Percentiles rank a stretch among this genome's conserved stretches.
Evolutionary conservation across 2,329 filamentous ascomycete genomes (phyloP).

Genomic region (Phoma sp.): DNA sequence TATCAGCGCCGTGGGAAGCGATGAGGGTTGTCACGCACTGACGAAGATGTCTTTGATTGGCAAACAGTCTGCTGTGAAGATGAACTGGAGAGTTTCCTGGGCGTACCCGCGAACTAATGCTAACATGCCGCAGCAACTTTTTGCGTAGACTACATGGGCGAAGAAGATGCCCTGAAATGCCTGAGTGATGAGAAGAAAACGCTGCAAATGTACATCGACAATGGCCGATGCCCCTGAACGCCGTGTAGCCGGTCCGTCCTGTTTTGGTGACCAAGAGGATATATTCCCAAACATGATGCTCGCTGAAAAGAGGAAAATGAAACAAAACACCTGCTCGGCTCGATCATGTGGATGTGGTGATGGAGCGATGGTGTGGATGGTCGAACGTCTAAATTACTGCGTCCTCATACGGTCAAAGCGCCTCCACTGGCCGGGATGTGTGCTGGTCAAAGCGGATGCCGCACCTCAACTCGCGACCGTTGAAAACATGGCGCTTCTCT

Average conservation of each 20-base stretch:
- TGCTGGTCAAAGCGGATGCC: slow-evolving; percentile 33
- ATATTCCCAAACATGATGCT: slow-evolving; percentile 34
- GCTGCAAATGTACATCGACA: slow-evolving; percentile 39
- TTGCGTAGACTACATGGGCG: slow-evolving; percentile 48
- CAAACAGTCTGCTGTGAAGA: slow-evolving; percentile 1
- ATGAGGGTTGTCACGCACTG: not conserved
- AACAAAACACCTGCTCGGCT: slow-evolving; percentile 23
- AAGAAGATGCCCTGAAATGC: slow-evolving; percentile 25
- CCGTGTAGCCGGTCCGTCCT: slow-evolving; percentile 41
- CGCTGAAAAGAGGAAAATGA: slow-evolving; percentile 26
- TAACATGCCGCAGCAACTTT: slow-evolving; percentile 33
- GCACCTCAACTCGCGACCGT: slow-evolving; percentile 38
- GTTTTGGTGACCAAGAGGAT: slow-evolving; percentile 43
- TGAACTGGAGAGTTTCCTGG: slow-evolving; percentile 1
- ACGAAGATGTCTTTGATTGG: not conserved
- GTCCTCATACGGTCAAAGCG: slow-evolving; percentile 33
- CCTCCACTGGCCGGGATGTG: slow-evolving; percentile 28
- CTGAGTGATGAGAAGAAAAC: slow-evolving; percentile 28
- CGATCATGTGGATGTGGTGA: slow-evolving; percentile 25
- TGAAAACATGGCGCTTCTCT: slow-evolving; percentile 42
- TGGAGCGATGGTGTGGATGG: slow-evolving; percentile 34
- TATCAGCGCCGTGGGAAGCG: not conserved
- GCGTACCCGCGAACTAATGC: slow-evolving; percentile 15
- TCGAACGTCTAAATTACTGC: slow-evolving; percentile 48
- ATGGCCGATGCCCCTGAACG: slow-evolving; percentile 35